Evolutionary conservation across 2,329 filamentous ascomycete genomes (phyloP), one percentile per base, ranked within the genome.

Genomic region (Rosellinia necatrix): DNA sequence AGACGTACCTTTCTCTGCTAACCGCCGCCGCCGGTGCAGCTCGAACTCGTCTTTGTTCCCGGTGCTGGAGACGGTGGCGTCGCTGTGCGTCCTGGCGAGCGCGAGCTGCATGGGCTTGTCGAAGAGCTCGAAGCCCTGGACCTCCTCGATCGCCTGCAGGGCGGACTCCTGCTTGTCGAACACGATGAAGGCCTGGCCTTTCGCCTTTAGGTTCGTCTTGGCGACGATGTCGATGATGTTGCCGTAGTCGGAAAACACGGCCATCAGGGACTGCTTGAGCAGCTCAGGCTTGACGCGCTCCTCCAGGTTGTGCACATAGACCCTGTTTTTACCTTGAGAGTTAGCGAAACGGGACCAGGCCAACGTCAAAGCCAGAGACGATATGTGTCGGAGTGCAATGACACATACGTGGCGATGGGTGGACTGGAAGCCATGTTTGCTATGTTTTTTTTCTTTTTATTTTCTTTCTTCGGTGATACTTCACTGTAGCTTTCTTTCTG

Each of bases 111-210:
- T 96, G 1, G 89, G 87, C 76, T 97, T 96, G 46, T 90, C 91
- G 67, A 96, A 96, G 4, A 99, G 77, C 66, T 96, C 90, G 72
- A 99, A 99, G 7, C 91, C 93, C 68, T 97, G 89, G 60, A 96
- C 81, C 66, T 96, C 91, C 48, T 96, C 90, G 60, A 97, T 89
- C 15, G 94, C 93, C 61, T 85, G 82, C 49, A 83, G 78, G 3
- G 92, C 92, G n/a, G 87, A 84, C 52, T 92, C 89, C n/a, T 88
- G 78, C 59, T 80, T 83, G 66, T 96, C 91, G 71, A 92, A 97
- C 41, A 97, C 92, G 46, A 99, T 77, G 71, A 99, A 99, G 0
- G 94, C 94, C 75, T 99, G 94, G 10, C 94, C 94, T 72, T 96
- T 97, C 38, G 91, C 90, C 72, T 90, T 92, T 25, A 97, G 75